phyloP scores from a whole-genome alignment of 352 stramenopile genomes.

The Synura sp. region DNA sequence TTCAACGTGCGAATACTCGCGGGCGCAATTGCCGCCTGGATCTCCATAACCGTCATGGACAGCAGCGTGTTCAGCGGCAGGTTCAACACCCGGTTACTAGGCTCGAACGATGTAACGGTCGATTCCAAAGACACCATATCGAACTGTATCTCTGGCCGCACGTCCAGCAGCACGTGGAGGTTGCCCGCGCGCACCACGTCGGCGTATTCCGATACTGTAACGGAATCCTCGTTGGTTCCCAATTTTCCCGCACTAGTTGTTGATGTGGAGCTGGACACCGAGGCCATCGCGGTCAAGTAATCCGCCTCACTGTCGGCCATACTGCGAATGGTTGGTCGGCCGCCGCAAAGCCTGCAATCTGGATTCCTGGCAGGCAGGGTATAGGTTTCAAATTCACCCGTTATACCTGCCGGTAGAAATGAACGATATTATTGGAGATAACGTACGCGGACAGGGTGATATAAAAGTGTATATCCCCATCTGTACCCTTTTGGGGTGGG shows the following conservation, averaged over 20 bases:
- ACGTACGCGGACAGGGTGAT: background rate
- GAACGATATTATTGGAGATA: conserved; percentile 46
- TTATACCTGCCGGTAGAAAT: conserved; percentile 53
- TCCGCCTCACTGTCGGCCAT: conserved; percentile 63
- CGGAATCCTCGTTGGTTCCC: too few species aligned
- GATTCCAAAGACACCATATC: conserved; percentile 61
- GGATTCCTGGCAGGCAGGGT: conserved; percentile 56
- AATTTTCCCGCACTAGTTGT: too few species aligned
- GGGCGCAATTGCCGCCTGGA: too few species aligned
- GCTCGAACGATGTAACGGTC: too few species aligned
- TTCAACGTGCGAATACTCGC: too few species aligned
- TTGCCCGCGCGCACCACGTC: conserved; percentile 22
- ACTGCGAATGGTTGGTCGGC: conserved; percentile 54
- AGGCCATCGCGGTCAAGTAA: too few species aligned
- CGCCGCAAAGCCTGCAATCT: conserved; percentile 60
- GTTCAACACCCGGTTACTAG: too few species aligned
- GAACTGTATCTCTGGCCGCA: conserved; percentile 60
- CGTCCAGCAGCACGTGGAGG: conserved; percentile 54
- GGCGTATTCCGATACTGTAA: too few species aligned
- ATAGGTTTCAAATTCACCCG: conserved; percentile 58
- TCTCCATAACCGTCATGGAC: too few species aligned
- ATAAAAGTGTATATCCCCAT: background rate
- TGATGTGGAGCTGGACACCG: too few species aligned
- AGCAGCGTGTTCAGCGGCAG: too few species aligned
- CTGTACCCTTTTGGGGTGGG: conserved; percentile 5